A percentile compares a stretch with the other conserved stretches of the same genome.
phyloP scores from a whole-genome alignment of 2,329 filamentous ascomycete genomes.

The Hypocreales sp. region DNA sequence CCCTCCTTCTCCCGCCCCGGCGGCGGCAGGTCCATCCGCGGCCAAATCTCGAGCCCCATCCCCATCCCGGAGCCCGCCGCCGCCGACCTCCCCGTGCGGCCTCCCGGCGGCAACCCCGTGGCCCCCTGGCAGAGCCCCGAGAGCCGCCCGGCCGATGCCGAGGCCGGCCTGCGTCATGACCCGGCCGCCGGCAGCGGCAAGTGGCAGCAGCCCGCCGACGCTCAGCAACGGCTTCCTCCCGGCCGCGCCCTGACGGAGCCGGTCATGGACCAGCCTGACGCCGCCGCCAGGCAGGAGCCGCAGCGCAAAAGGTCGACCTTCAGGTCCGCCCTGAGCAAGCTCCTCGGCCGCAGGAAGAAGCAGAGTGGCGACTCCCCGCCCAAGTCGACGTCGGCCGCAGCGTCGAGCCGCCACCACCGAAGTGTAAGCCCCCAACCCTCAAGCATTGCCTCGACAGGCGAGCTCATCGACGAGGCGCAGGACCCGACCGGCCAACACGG shows the following conservation, averaged over 20 bases:
- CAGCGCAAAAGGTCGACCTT: conserved; percentile 43
- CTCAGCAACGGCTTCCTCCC: too few relatives aligned
- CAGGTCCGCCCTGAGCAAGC: conserved; percentile 35
- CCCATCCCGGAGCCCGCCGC: conserved; percentile 32
- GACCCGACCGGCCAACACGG: conserved; percentile 22
- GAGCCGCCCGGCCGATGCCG: conserved; percentile 7
- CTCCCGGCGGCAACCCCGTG: conserved; percentile 21
- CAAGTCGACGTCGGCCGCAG: not conserved
- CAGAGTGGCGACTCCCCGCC: not conserved
- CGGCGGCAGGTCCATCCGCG: conserved; percentile 34
- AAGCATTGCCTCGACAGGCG: too few relatives aligned
- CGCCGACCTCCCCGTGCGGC: conserved; percentile 38
- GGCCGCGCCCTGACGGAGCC: too few relatives aligned
- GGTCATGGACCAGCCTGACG: not conserved
- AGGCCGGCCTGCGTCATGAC: conserved; percentile 1
- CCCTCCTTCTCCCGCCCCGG: conserved; percentile 7
- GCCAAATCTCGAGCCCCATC: conserved; percentile 46
- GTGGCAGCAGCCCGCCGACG: conserved; percentile 5
- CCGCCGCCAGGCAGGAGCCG: too few relatives aligned
- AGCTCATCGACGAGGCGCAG: too few relatives aligned
- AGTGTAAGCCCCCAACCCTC: conserved; percentile 30
- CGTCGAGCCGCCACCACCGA: conserved; percentile 19
- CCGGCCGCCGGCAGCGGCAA: conserved; percentile 4
- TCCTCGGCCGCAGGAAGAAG: conserved; percentile 43
- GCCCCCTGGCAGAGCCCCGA: conserved; percentile 10